Base-by-base conservation (phyloP, 2,329 filamentous ascomycete species). In the Fusarium guadeloupense region DNA sequence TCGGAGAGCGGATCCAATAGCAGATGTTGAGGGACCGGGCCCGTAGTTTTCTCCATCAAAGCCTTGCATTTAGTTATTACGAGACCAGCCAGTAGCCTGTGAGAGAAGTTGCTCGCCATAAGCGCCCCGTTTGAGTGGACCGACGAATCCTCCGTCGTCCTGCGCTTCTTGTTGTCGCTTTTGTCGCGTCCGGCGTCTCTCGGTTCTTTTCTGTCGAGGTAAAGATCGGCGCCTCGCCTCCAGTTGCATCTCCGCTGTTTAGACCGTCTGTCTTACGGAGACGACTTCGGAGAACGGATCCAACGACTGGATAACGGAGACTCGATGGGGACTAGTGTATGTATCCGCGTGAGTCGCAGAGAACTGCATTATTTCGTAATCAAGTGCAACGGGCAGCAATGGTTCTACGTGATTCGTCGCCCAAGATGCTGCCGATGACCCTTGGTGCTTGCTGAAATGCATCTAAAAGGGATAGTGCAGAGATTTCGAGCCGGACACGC, bases 171-270 rank as follows among this genome's bases (percentile, higher is more conserved):
- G 26, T 33, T 25, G 51, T 61, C 28, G 45, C 45, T 62, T 28
- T n/a, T n/a, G n/a, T n/a, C 39, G 60, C 60, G 45, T 38, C 38
- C 38, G 60, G 60, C 61, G 61, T 64, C 56, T 64, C 50, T 64
- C 25, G 16, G 38, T 26, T 45, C 40, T 42, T 26, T 16, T 30
- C 33, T n/a, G 14, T n/a, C 10, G n/a, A 17, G 46, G 61, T 13
- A 64, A 25, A 16, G 60, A 64, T 64, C 46, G 13, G 44, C 45
- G 40, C 30, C 17, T 48, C 25, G 33, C 31, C 40, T 59, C 34
- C 51, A 56, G 38, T 51, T 31, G 34, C 41, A 13, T 16, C 20
- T 20, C 49, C 54, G 45, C 54, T 42, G 54, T 59, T 14, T 26
- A 26, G 25, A 26, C 25, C 25, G 14, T 14, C 14, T 46, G 17